Conservation (phyloP, 1,284 basidiomycete species). For the Sanghuangporus sanghuang region DNA sequence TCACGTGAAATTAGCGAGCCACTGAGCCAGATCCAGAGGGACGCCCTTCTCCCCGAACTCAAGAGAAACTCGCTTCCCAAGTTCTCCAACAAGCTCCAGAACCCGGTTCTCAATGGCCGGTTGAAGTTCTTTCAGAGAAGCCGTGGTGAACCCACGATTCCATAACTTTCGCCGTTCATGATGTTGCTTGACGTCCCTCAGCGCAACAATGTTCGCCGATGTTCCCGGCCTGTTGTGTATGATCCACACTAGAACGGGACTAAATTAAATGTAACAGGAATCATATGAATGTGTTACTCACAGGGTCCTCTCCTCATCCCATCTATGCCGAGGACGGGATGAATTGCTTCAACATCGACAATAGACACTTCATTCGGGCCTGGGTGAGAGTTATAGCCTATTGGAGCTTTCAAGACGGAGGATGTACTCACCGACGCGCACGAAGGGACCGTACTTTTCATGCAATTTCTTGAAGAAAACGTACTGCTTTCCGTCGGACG, state of each 20-base stretch:
- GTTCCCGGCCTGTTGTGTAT: not conserved
- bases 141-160: constrained; percentile 35
- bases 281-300: not conserved
- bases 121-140: constrained; percentile 36
- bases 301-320: constrained; percentile 3
- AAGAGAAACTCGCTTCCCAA: constrained; percentile 19
- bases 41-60: constrained; percentile 17
- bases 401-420: not conserved
- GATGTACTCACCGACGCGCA: constrained; percentile 20
- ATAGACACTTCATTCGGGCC: constrained; percentile 18
- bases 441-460: constrained; percentile 17
- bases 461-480: constrained; percentile 13
- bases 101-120: constrained; percentile 29
- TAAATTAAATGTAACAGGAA: no score
- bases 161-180: constrained; percentile 34
- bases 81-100: constrained; percentile 28
- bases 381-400: no score
- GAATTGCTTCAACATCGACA: constrained; percentile 25
- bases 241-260: not conserved
- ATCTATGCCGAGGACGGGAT: constrained; percentile 25
- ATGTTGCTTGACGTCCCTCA: constrained; percentile 33
- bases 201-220: constrained; percentile 1
- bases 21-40: constrained; percentile 32
- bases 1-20: constrained; percentile 29
- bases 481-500: constrained; percentile 8